phyloP scores from a whole-genome alignment of 805 yeast genomes.

The Kurtzmaniella cleridarum region DNA sequence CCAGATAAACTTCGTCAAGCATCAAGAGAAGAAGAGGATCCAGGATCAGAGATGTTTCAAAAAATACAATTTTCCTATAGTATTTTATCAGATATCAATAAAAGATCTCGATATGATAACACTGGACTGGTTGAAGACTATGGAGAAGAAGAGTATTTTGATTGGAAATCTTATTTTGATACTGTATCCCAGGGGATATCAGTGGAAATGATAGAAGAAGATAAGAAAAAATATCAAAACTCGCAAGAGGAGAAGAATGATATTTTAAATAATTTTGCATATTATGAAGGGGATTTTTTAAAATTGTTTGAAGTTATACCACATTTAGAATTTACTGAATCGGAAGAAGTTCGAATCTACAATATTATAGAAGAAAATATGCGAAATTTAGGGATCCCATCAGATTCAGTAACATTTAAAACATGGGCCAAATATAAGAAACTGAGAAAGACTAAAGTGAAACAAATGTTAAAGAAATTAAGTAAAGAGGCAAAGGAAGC shows the following conservation, averaged over 20 bases:
- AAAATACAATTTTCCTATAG: constrained; percentile 71
- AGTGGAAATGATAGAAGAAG: constrained; percentile 65
- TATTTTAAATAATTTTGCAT: constrained; percentile 52
- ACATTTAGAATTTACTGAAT: constrained; percentile 59
- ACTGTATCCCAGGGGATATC: constrained; percentile 46
- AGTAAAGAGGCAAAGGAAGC: constrained; percentile 67
- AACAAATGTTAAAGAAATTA: constrained; percentile 43
- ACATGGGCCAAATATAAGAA: constrained; percentile 49
- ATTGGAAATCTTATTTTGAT: constrained; percentile 56
- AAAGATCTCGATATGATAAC: constrained; percentile 56
- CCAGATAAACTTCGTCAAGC: constrained; percentile 58
- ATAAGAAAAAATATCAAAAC: constrained; percentile 56
- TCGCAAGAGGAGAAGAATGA: constrained; percentile 59
- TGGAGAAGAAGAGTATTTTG: constrained; percentile 34
- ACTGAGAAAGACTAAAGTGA: constrained; percentile 43
- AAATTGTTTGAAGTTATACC: constrained; percentile 70
- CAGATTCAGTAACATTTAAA: constrained; percentile 25
- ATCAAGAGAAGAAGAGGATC: constrained; percentile 7
- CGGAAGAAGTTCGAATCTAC: constrained; percentile 59
- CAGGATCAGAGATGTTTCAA: constrained; percentile 43
- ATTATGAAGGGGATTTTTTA: constrained; percentile 63
- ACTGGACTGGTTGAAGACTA: constrained; percentile 51
- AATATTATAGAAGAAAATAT: constrained; percentile 42
- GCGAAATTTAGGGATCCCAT: constrained; percentile 28
- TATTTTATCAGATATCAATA: constrained; percentile 53